Percentiles rank a stretch among this genome's conserved stretches.
Conservation (phyloP, 495 filamentous ascomycete species). For the Lindgomyces ingoldianus region DNA sequence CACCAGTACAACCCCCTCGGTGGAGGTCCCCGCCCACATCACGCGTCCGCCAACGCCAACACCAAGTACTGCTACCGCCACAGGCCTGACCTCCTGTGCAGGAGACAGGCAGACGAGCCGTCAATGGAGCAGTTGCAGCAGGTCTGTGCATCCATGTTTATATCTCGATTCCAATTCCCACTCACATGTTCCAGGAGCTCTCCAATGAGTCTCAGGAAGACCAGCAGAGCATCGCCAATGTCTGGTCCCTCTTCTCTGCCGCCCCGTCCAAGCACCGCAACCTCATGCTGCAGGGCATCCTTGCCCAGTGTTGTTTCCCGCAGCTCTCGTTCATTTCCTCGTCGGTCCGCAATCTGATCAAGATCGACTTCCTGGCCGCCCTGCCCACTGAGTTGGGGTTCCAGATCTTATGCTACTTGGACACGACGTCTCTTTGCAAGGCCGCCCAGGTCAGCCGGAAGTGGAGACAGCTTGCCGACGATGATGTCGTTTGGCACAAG, state of each 20-base stretch:
- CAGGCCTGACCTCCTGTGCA: slow-evolving; percentile 89
- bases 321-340: slow-evolving; percentile 90
- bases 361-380: slow-evolving; percentile 90
- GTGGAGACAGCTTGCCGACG: slow-evolving; percentile 87
- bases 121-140: slow-evolving; percentile 93
- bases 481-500: slow-evolving; percentile 96
- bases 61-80: slow-evolving; percentile 97
- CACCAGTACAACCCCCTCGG: slow-evolving; percentile 40
- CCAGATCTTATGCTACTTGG: slow-evolving; percentile 89
- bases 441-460: slow-evolving; percentile 89
- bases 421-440: slow-evolving; percentile 95
- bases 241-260: slow-evolving; percentile 97
- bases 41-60: slow-evolving; percentile 49
- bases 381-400: slow-evolving; percentile 88
- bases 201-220: slow-evolving; percentile 77
- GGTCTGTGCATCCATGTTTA: slow-evolving; percentile 53
- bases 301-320: slow-evolving; percentile 94
- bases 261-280: slow-evolving; percentile 90
- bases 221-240: slow-evolving; percentile 90
- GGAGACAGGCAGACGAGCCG: slow-evolving; percentile 86
- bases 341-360: slow-evolving; percentile 84
- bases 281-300: slow-evolving; percentile 91
- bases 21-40: not conserved
- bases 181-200: slow-evolving; percentile 60
- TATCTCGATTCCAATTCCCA: slow-evolving; percentile 16